Evolutionary conservation across 257 asterid species (phyloP).

Genomic region (Avicennia marina): DNA sequence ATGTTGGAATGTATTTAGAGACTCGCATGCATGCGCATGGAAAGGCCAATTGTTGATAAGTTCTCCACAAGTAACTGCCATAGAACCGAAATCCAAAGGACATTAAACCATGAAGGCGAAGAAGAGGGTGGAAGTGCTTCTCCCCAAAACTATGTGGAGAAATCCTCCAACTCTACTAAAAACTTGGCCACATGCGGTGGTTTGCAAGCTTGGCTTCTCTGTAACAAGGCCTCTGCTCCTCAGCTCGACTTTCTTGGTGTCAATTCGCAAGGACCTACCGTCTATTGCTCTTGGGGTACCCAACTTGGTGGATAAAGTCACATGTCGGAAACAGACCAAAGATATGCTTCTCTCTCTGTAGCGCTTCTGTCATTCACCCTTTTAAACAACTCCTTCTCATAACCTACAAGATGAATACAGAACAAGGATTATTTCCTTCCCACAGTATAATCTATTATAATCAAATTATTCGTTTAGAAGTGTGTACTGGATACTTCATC

Average conservation of each 20-base stretch:
- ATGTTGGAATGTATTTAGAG: too few species aligned
- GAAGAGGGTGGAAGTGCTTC: too few species aligned
- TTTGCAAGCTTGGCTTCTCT: too few species aligned
- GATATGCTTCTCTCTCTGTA: conserved; percentile 70
- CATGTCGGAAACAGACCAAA: conserved; percentile 88
- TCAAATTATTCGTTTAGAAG: neutral
- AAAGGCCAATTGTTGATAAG: too few species aligned
- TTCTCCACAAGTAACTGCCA: too few species aligned
- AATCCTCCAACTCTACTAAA: too few species aligned
- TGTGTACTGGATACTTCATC: neutral
- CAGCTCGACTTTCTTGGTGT: too few species aligned
- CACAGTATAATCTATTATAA: neutral
- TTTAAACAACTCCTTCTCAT: conserved; percentile 62
- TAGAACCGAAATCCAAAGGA: too few species aligned
- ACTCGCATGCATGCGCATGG: too few species aligned
- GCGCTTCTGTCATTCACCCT: conserved; percentile 74
- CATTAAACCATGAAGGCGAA: too few species aligned
- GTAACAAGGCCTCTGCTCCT: neutral
- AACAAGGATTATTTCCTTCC: conserved; percentile 1
- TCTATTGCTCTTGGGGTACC: neutral
- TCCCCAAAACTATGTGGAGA: too few species aligned
- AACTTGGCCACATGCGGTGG: too few species aligned
- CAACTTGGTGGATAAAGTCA: conserved; percentile 10
- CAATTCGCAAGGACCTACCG: neutral
- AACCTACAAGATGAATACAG: conserved; percentile 33